Evolutionary conservation across 257 asterid genomes (phyloP).

Genomic region (Salvia hispanica): DNA sequence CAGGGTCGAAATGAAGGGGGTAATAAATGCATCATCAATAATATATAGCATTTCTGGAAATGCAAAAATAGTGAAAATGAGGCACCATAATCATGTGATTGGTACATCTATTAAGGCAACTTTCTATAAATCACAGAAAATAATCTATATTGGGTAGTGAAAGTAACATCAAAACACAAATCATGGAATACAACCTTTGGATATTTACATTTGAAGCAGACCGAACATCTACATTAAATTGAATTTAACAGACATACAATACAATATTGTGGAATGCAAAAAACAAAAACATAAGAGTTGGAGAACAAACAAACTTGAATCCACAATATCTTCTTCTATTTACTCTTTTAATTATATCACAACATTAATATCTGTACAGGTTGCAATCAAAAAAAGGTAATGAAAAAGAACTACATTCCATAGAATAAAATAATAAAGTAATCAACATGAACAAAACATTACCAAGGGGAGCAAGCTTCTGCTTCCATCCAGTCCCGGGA

Average conservation of each 20-base stretch:
- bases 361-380: background rate
- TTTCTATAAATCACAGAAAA: background rate
- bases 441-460: slow-evolving; percentile 23
- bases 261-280: background rate
- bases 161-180: background rate
- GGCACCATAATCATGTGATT: background rate
- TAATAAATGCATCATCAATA: background rate
- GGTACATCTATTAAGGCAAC: background rate
- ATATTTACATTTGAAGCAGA: background rate
- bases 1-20: background rate
- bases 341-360: background rate
- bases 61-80: background rate
- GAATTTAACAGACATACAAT: background rate
- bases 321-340: no score
- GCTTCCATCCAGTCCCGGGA: slow-evolving; percentile 96
- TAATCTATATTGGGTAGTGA: background rate
- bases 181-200: slow-evolving; percentile 3
- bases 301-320: background rate
- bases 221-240: background rate
- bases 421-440: background rate
- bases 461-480: slow-evolving; percentile 95
- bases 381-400: background rate
- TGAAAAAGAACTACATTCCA: background rate
- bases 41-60: slow-evolving; percentile 10
- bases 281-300: background rate